Base-by-base conservation (phyloP, 768 basidiomycete species). In the Lenzites betulinus region DNA sequence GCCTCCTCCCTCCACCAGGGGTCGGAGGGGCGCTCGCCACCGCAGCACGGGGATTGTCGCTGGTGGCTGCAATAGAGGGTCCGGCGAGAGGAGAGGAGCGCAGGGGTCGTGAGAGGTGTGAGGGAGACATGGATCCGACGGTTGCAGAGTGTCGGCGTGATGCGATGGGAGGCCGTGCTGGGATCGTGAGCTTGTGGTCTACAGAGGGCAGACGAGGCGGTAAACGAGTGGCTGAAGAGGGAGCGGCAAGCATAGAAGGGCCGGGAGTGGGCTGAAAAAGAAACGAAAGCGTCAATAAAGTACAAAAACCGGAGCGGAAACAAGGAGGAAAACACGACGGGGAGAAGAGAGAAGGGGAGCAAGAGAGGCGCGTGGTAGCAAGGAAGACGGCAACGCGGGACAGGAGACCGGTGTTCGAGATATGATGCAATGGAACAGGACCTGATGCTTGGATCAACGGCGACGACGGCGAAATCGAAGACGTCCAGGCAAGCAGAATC, bases 71-170 rank as follows among this genome's bases (percentile, higher is more conserved):
- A 26, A 69, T 64, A 15, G 66, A 66, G 13, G 70, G 69, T 0
- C 70, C 70, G 5, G 70, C 70, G 42, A 71, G 69, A 0, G 70
- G 70, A 11, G 69, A 70, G 13, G 70, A 70, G 39, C 70, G 69
- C 16, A 67, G 64, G 5, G 68, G 69, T 3, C 70, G 67, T 2
- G 62, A 44, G 22, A 63, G 58, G 18, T 62, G 66, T 20, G 64
- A 54, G 1, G 66, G 63, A 2, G 60, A 51, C 25, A 53, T 57
- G 0, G 65, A 53, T 26, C 46, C 44, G 48, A 56, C 46, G 35
- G 54, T 61, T 33, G 59, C 53, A 20, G 61, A 60, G 41, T 54
- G 58, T 22, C 64, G 54, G 15, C 65, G 64, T 11, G 55, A 35
- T 22, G 50, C 23, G 38, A 60, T 36, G 42, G 58, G 38, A 13